phyloP scores from a whole-genome alignment of 371 early-diverging fungal species.

The Mortierella sp. region DNA sequence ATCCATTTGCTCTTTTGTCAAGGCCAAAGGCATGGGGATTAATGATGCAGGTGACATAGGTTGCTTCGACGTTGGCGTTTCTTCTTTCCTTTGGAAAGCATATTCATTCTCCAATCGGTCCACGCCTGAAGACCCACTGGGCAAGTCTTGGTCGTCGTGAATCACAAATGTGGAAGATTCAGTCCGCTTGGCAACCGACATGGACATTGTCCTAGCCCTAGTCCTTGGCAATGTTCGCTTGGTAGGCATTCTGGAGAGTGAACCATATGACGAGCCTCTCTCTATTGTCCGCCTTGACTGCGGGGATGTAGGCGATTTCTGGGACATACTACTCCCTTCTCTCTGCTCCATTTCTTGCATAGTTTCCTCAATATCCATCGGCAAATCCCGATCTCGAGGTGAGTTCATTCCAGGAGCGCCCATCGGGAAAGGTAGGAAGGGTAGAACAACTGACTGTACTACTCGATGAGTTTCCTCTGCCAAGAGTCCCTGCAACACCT shows the following conservation, averaged over 20 bases:
- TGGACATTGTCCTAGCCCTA: conserved; percentile 33
- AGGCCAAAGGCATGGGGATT: conserved; percentile 32
- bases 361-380: neutral
- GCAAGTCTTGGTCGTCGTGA: conserved; percentile 12
- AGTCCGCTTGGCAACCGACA: conserved; percentile 24
- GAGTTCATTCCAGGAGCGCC: neutral
- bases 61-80: neutral
- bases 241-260: conserved; percentile 16
- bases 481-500: conserved; percentile 30
- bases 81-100: neutral
- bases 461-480: conserved; percentile 46
- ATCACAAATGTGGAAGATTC: conserved; percentile 26
- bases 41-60: neutral
- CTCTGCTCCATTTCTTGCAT: neutral
- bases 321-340: neutral
- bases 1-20: conserved; percentile 46
- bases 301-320: neutral
- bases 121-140: neutral
- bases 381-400: neutral
- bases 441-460: conserved; percentile 45
- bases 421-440: conserved; percentile 40
- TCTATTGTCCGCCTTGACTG: conserved; percentile 2
- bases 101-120: neutral
- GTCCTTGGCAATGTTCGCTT: conserved; percentile 29
- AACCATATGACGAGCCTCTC: conserved; percentile 20